Evolutionary conservation across 306 rosid species (phyloP), one percentile per base, ranked within the genome.

Genomic region (Medicago lupulina): DNA sequence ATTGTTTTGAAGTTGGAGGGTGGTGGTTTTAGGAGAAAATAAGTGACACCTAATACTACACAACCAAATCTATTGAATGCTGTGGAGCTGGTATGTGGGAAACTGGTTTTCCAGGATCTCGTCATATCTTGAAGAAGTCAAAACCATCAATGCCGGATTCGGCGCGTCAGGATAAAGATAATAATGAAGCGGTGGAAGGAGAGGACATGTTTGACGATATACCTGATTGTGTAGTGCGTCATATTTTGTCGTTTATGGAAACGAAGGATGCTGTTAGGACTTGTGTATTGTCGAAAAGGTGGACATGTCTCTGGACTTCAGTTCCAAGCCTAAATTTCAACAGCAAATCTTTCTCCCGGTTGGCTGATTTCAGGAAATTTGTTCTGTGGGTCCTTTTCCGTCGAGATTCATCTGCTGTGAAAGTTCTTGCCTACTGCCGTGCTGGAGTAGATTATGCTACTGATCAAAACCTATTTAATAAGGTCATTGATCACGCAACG

Each of bases 361-460:
- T 85, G 86, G 50, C 62, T 58, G 84, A 85, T 18, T 85, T 85
- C 59, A 85, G 11, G 75, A 85, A 51, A 58, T 85, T 85, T 81
- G 88, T 85, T 13, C n/a, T 13, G 46, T 76, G 84, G 81, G 88
- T 85, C 31, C 61, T 85, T 34, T 75, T 76, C 17, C 88, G 64
- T 28, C 86, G 86, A 1, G 88, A 85, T 59, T 50, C 79, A 34
- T 65, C 82, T 25, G 76, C 50, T 15, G 61, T 85, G 70, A 78
- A 81, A 55, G 34, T 57, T 78, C 88, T 85, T 59, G 57, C 41
- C 51, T 85, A 85, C 74, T 11, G 23, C 44, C 86, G 88, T 58
- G 79, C 69, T 38, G 86, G 88, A 68, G 88, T 82, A 9, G 88
- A 85, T 71, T 85, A 85, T 75, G 83, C 88, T 1, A 85, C 88